Conservation (phyloP, 2,329 filamentous ascomycete genomes). For the Botrytis elliptica region DNA sequence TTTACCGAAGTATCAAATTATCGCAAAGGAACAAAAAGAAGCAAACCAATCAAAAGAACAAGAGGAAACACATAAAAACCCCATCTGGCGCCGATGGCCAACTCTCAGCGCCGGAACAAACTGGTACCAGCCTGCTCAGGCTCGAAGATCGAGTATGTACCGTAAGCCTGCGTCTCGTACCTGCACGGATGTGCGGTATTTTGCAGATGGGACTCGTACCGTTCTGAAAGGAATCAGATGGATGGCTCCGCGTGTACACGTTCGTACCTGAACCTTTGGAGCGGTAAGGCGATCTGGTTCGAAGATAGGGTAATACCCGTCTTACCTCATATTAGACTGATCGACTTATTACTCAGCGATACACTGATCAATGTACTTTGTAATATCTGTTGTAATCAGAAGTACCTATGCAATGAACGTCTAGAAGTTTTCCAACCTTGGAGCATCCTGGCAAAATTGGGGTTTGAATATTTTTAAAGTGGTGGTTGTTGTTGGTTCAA, state of each 20-base stretch:
- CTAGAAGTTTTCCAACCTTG: background rate
- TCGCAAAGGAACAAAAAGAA: background rate
- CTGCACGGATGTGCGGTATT: background rate
- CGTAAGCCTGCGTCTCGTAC: slow-evolving; percentile 2
- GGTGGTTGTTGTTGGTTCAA: background rate
- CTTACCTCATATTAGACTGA: background rate
- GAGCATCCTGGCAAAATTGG: background rate
- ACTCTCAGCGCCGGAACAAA: background rate
- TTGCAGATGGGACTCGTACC: slow-evolving; percentile 2
- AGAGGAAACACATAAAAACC: too few species aligned
- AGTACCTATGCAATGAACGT: background rate
- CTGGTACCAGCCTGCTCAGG: background rate
- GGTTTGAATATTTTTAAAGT: background rate
- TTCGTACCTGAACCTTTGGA: slow-evolving; percentile 10
- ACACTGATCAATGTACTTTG: background rate
- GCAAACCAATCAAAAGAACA: background rate
- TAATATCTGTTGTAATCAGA: background rate
- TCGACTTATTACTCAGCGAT: background rate
- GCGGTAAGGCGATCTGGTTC: background rate
- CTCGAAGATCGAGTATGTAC: background rate
- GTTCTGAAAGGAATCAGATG: background rate
- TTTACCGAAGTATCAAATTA: background rate
- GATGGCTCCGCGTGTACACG: background rate
- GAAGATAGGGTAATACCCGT: slow-evolving; percentile 6
- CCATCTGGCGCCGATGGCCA: background rate